Percentiles rank a stretch among this genome's conserved stretches.
Evolutionary conservation across 1,139 yeast genomes (phyloP).

Genomic region (Suhomyces terraborum): DNA sequence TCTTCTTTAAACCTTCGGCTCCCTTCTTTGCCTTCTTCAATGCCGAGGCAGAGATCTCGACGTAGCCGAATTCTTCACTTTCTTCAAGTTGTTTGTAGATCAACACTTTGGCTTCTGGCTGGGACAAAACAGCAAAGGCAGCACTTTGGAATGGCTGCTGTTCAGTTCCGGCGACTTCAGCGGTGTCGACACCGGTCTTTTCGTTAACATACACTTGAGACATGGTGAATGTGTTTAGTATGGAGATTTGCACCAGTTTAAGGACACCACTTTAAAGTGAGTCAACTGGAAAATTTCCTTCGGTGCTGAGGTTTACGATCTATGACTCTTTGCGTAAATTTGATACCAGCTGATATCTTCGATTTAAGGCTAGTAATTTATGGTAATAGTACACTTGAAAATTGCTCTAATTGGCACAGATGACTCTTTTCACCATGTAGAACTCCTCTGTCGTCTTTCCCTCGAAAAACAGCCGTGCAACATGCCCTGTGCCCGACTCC

Average conservation of each 20-base stretch:
- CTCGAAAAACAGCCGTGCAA: too few relatives aligned
- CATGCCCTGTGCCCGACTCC: neutral
- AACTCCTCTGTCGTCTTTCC: too few relatives aligned
- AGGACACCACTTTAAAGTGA: too few relatives aligned
- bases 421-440: too few relatives aligned
- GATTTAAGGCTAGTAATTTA: neutral
- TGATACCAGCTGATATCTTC: neutral
- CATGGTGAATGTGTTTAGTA: slow-evolving; percentile 21
- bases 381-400: neutral
- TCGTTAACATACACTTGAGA: slow-evolving; percentile 67
- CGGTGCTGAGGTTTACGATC: slow-evolving; percentile 4
- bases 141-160: slow-evolving; percentile 75
- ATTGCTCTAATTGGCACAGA: neutral
- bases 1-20: slow-evolving; percentile 87
- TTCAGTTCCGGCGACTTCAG: slow-evolving; percentile 59
- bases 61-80: slow-evolving; percentile 55
- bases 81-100: slow-evolving; percentile 69
- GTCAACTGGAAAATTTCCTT: slow-evolving; percentile 9
- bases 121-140: slow-evolving; percentile 72
- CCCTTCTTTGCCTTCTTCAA: slow-evolving; percentile 96
- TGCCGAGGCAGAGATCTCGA: slow-evolving; percentile 88
- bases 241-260: neutral
- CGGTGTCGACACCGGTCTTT: slow-evolving; percentile 63
- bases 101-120: slow-evolving; percentile 61
- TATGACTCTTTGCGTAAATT: neutral